Evolutionary conservation across 371 early-diverging fungal genomes (phyloP), one percentile per base, ranked within the genome.

Genomic region (Syncephalastrum sp.): DNA sequence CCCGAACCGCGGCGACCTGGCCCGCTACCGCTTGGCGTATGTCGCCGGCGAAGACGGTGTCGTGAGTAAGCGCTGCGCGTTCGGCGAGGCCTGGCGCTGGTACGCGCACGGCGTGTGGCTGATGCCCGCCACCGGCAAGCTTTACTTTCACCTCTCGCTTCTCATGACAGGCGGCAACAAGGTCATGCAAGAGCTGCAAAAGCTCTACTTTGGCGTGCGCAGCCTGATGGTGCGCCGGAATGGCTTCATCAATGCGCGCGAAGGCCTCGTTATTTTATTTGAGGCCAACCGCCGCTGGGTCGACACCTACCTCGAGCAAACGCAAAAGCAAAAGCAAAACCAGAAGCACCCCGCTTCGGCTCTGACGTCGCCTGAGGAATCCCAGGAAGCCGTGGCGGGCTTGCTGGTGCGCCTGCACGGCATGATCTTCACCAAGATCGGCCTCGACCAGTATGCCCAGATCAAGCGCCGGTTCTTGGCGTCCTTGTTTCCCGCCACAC

Each of bases 371-470:
- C 21, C 33, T 16, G 23, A 17, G 17, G 14, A 43, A 0, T 1
- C 54, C 23, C 53, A 57, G 12, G 65, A 64, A 24, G 59, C 65
- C 23, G 62, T 75, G 41, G 69, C 77, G 24, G 77, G 65, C 0
- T 54, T 83, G 13, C 82, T 81, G 58, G 57, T 85, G 17, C 72
- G 82, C 10, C 70, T 86, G 6, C 84, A 86, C 48, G 84, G 85
- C 5, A 82, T 86, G 85, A 63, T 86, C 24, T 84, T 86, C 59
- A 84, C 84, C 23, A 86, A 83, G 56, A 81, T 86, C 50, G 83
- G 83, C 6, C 64, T 86, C n/a, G 87, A 86, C 45, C 67, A 72
- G 17, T 85, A 85, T 57, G 65, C 70, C 1, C 59, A 66, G 23
- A 56, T 68, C 3, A 69, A 68, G 41, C 60, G 74, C n/a, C 54